Base-by-base conservation (phyloP, 2,329 filamentous ascomycete species). In the Pseudophaeomoniella oleicola region DNA sequence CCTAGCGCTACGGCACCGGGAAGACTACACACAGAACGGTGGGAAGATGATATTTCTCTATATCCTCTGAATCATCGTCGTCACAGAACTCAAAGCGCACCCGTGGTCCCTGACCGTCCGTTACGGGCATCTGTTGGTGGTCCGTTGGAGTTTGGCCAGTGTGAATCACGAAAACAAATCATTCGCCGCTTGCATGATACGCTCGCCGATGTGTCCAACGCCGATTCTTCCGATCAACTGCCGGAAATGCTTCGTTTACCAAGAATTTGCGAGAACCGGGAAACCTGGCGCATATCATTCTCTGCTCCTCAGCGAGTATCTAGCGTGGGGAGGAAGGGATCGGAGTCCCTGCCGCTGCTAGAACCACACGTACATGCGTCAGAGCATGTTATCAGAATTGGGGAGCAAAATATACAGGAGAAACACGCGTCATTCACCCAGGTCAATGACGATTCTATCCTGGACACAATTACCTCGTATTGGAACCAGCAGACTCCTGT, bases 401-500 rank as follows among this genome's bases (percentile, higher is more conserved):
- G n/a, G n/a, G n/a, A n/a, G n/a, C n/a, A n/a, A n/a, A n/a, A n/a
- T n/a, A n/a, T n/a, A n/a, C n/a, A n/a, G n/a, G n/a, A n/a, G n/a
- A n/a, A n/a, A n/a, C n/a, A n/a, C n/a, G n/a, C n/a, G n/a, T n/a
- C n/a, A n/a, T n/a, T n/a, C n/a, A n/a, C n/a, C n/a, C n/a, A n/a
- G n/a, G n/a, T n/a, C n/a, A n/a, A n/a, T n/a, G n/a, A 27, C 22
- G 41, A 39, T 5, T 36, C 30, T 16, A 32, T 47, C 18, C 27
- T 47, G 16, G 34, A 40, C n/a, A 40, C 37, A 16, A 44, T 47
- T 18, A 36, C 13, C 10, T 14, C 14, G 5, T 36, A 27, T 19
- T 34, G 32, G 32, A 17, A 15, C 4, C 4, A 15, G 4, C 14
- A 34, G 13, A 17, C 32, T 17, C 32, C 32, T 4, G 17, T 10